A percentile compares a stretch with the other conserved stretches of the same genome.
Conservation (phyloP, 2,329 filamentous ascomycete genomes). For the Penicillium crustosum region DNA sequence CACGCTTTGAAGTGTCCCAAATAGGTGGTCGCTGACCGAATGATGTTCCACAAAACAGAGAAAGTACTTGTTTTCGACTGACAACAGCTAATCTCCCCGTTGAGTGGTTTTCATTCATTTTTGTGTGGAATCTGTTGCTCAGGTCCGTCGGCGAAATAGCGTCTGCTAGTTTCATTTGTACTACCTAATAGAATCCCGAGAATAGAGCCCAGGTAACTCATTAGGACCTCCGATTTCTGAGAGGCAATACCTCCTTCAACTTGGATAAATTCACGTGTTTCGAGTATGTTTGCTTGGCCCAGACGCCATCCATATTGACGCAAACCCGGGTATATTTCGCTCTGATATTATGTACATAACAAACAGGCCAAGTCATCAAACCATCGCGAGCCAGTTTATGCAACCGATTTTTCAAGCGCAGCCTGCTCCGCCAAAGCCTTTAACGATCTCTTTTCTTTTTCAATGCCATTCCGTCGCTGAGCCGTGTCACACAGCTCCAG, state of each 20-base stretch:
- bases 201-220: too few relatives aligned
- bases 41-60: neutral
- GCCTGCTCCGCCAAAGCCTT: slow-evolving; percentile 18
- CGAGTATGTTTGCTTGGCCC: neutral
- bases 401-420: neutral
- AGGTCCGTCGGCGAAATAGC: too few relatives aligned
- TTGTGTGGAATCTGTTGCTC: too few relatives aligned
- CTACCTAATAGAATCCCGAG: too few relatives aligned
- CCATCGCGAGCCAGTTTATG: neutral
- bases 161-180: too few relatives aligned
- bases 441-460: slow-evolving; percentile 48
- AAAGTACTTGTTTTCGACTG: neutral
- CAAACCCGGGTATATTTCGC: neutral
- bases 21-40: neutral
- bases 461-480: slow-evolving; percentile 47
- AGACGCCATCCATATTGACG: neutral
- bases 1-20: neutral
- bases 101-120: neutral
- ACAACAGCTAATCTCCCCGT: neutral
- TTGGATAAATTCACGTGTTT: too few relatives aligned
- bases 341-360: neutral
- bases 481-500: slow-evolving; percentile 54
- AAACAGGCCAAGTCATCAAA: neutral
- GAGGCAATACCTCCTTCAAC: too few relatives aligned
- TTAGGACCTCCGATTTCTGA: too few relatives aligned